These are phyloP conservation scores for Penicillium sp. DNA, from an alignment of 2,329 filamentous ascomycete species.

Conservation along the genomic window DNA sequence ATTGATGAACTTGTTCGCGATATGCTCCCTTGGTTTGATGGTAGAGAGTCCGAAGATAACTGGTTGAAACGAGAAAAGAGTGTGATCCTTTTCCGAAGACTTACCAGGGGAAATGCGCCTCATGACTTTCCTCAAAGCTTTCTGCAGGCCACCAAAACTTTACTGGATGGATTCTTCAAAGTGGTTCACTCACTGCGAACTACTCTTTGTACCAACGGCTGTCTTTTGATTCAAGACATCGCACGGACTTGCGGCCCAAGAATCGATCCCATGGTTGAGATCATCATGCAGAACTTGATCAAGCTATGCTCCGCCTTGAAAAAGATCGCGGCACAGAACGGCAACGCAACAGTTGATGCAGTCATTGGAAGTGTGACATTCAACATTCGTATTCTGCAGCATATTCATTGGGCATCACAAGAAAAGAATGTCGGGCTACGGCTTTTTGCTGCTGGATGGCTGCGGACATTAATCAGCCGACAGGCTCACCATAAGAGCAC, in stretches of 20 bases:
- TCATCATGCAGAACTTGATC: constrained; percentile 83
- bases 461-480: constrained; percentile 77
- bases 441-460: constrained; percentile 75
- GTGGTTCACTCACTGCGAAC: constrained; percentile 80
- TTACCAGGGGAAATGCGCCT: constrained; percentile 81
- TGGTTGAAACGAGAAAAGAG: constrained; percentile 86
- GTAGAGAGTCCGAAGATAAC: constrained; percentile 85
- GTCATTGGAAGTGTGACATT: constrained; percentile 80
- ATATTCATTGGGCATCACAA: constrained; percentile 76
- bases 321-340: constrained; percentile 84
- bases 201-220: constrained; percentile 85
- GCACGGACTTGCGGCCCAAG: constrained; percentile 72
- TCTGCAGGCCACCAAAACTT: constrained; percentile 66
- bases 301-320: constrained; percentile 89
- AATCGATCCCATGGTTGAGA: constrained; percentile 85
- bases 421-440: constrained; percentile 93
- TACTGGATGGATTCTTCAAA: constrained; percentile 88
- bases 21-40: constrained; percentile 81
- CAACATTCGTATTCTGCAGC: constrained; percentile 77
- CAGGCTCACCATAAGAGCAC: constrained; percentile 74
- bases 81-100: constrained; percentile 70
- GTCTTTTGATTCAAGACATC: constrained; percentile 79
- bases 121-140: constrained; percentile 73
- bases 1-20: constrained; percentile 83
- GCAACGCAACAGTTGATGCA: constrained; percentile 75